Evolutionary conservation across 371 early-diverging fungal genomes (phyloP).

Genomic region (Rhizopus stolonifer): DNA sequence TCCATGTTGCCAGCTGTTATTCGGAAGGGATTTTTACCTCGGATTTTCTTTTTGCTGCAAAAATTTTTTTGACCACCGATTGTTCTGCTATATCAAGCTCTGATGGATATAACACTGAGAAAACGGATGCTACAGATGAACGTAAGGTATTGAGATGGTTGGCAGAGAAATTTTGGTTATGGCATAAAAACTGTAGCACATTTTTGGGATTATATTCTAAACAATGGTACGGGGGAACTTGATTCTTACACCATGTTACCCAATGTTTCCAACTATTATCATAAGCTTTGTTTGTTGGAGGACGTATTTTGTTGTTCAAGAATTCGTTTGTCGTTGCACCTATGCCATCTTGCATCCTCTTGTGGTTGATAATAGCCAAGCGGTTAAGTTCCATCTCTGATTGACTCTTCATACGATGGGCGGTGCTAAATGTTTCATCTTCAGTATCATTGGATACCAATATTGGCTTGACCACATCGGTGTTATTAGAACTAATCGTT

Average conservation of each 20-base stretch:
- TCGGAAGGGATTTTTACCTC: background rate
- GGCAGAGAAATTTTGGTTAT: background rate
- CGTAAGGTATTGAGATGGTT: constrained; percentile 1
- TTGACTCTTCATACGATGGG: constrained; percentile 1
- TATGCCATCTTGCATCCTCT: background rate
- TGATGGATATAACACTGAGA: background rate
- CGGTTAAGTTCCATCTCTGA: constrained; percentile 5
- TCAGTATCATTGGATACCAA: constrained; percentile 22
- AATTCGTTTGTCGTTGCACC: background rate
- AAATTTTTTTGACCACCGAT: background rate
- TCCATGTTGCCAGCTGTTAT: background rate
- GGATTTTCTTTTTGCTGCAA: constrained; percentile 3
- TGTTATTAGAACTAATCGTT: constrained; percentile 19
- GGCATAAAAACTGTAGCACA: constrained; percentile 1
- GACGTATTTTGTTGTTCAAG: background rate
- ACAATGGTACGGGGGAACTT: background rate
- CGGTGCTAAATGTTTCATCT: background rate
- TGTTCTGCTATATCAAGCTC: background rate
- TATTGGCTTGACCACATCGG: constrained; percentile 28
- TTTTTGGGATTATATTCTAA: background rate
- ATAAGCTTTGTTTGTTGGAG: constrained; percentile 6
- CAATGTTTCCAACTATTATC: constrained; percentile 9
- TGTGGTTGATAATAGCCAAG: constrained; percentile 19
- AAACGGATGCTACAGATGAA: constrained; percentile 10
- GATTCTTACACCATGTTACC: constrained; percentile 2